These are phyloP conservation scores for Phaffia australis DNA, from an alignment of 768 basidiomycete genomes.

Conservation along the genomic window DNA sequence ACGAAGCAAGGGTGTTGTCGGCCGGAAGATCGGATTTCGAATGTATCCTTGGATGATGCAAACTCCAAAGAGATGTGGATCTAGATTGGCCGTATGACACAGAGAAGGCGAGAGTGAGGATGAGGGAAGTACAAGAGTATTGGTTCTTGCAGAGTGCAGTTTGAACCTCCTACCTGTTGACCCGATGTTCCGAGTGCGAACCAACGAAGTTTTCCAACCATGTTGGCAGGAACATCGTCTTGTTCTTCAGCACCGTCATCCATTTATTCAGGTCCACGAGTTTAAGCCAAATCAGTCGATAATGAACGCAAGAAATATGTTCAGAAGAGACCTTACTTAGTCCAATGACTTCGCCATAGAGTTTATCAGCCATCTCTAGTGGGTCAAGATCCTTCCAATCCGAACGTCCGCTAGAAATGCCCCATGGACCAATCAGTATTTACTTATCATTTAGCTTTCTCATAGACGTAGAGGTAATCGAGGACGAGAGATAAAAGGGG, in stretches of 20 bases:
- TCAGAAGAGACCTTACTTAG: background rate
- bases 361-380: slow-evolving; percentile 10
- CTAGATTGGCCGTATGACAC: background rate
- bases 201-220: slow-evolving; percentile 19
- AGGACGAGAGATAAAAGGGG: slow-evolving; percentile 4
- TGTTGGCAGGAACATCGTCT: slow-evolving; percentile 8
- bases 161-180: slow-evolving; percentile 9
- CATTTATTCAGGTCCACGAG: too few relatives aligned
- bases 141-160: background rate
- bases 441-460: too few relatives aligned
- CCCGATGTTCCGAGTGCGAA: slow-evolving; percentile 8
- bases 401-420: background rate
- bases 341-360: slow-evolving; percentile 17
- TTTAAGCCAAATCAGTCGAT: background rate
- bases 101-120: background rate
- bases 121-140: background rate
- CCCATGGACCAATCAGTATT: too few relatives aligned
- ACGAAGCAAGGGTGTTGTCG: slow-evolving; percentile 18
- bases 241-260: background rate
- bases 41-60: background rate
- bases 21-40: slow-evolving; percentile 5
- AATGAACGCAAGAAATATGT: background rate
- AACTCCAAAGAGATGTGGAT: slow-evolving; percentile 22
- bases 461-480: too few relatives aligned
- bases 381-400: background rate